Evolutionary conservation across 768 basidiomycete species (phyloP).

Genomic region (Clathrus columnatus): DNA sequence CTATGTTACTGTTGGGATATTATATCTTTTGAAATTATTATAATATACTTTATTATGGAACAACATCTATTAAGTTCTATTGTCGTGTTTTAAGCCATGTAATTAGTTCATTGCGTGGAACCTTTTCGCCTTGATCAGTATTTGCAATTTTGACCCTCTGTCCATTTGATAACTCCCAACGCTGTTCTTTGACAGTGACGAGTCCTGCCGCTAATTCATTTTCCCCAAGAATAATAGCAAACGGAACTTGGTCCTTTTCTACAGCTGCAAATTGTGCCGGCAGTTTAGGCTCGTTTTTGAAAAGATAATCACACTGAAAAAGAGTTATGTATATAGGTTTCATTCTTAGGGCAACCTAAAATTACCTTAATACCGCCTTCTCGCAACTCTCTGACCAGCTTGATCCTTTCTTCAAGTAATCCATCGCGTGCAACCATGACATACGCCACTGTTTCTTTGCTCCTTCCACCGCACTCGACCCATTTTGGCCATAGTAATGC

Average conservation of each 20-base stretch:
- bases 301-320: conserved; percentile 78
- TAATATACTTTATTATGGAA: too few species aligned
- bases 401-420: conserved; percentile 75
- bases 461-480: conserved; percentile 67
- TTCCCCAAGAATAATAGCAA: conserved; percentile 83
- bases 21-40: too few species aligned
- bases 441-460: conserved; percentile 89
- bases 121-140: conserved; percentile 54
- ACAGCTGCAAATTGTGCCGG: conserved; percentile 80
- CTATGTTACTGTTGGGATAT: too few species aligned
- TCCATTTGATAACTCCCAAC: conserved; percentile 66
- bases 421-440: conserved; percentile 91
- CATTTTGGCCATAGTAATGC: conserved; percentile 85
- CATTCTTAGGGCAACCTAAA: not conserved
- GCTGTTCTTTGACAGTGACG: conserved; percentile 89
- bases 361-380: conserved; percentile 79
- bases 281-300: conserved; percentile 87
- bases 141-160: conserved; percentile 50
- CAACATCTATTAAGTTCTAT: too few species aligned
- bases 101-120: conserved; percentile 53
- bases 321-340: conserved; percentile 5
- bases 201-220: conserved; percentile 79
- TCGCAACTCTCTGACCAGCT: conserved; percentile 69
- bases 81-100: conserved; percentile 43
- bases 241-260: conserved; percentile 88